Base-by-base conservation (phyloP, 202 grass and related monocot species). In the Schoenoplectus tabernaemontani region DNA sequence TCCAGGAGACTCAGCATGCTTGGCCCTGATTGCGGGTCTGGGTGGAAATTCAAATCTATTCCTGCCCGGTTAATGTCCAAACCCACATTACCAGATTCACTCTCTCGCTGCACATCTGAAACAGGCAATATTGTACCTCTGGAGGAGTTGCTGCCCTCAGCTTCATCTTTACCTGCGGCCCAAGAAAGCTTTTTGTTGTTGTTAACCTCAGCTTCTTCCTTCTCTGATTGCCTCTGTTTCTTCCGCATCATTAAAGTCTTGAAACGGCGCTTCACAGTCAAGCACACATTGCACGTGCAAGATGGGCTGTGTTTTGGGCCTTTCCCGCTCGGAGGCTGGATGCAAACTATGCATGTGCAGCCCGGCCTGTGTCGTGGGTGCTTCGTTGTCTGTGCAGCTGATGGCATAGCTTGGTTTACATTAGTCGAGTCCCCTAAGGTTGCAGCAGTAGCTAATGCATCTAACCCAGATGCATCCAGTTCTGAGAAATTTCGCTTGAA, bases 181-280 rank as follows among this genome's bases (percentile, higher is more conserved):
- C 89, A 98, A 11, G 79, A 9, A 1, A 85, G 64, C 88, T 85
- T 98, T 82, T 96, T 99, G 82, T 85, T 89, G 60, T 64, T 80
- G 48, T 47, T 53, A 26, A 81, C 83, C 86, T 99, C 96, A 0
- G 96, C 88, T 80, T 92, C 92, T 70, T 96, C 96, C n/a, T 88
- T 83, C 72, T 99, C 96, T 0, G 92, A 93, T 64, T 99, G 96
- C 16, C 89, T 85, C 6, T 96, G 91, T 86, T 99, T 99, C 90
- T 99, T 99, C 69, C 96, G 87, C 96, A 96, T 87, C 96, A 96
- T 99, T 57, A 99, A 65, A 26, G 96, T 98, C 69, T 98, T 98
- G 85, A 98, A 95, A n/a, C 96, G 88, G 20, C 91, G 91, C 67
- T 77, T 89, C 2, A 99, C 92, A 0, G 92, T 99, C 96, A 99